Evolutionary conservation across 1,284 basidiomycete species (phyloP).

Genomic region (Omphalotus olearius): DNA sequence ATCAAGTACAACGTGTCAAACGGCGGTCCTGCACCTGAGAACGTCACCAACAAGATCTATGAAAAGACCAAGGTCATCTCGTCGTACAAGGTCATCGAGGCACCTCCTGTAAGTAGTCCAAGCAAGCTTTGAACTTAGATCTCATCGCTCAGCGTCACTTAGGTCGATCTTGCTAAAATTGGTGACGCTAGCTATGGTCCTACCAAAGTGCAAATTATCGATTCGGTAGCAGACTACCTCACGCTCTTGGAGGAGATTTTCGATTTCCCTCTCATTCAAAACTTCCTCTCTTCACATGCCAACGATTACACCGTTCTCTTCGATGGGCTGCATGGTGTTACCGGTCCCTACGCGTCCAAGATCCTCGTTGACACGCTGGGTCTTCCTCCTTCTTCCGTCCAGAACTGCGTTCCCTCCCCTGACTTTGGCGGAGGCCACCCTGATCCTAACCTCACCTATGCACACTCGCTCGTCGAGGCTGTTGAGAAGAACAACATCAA

Average conservation of each 20-base stretch:
- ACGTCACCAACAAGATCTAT: slow-evolving; percentile 91
- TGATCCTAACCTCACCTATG: slow-evolving; percentile 98
- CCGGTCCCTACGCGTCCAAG: slow-evolving; percentile 91
- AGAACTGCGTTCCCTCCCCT: slow-evolving; percentile 89
- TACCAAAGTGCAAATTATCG: slow-evolving; percentile 86
- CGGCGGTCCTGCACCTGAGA: slow-evolving; percentile 95
- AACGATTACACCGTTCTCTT: slow-evolving; percentile 86
- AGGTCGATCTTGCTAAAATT: slow-evolving; percentile 85
- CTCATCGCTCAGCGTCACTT: slow-evolving; percentile 12
- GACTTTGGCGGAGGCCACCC: slow-evolving; percentile 98
- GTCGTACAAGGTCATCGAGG: slow-evolving; percentile 84
- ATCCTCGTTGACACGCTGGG: slow-evolving; percentile 87
- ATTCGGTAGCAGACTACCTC: slow-evolving; percentile 91
- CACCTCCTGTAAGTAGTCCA: slow-evolving; percentile 57
- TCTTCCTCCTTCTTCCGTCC: slow-evolving; percentile 76
- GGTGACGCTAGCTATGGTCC: slow-evolving; percentile 82
- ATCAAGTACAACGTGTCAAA: slow-evolving; percentile 99
- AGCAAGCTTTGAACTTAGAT: not conserved
- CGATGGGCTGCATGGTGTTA: slow-evolving; percentile 95
- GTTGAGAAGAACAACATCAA: slow-evolving; percentile 86
- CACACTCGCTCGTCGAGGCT: slow-evolving; percentile 88
- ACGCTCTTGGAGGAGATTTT: slow-evolving; percentile 86
- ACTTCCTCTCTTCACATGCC: slow-evolving; percentile 74
- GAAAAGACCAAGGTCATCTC: slow-evolving; percentile 86
- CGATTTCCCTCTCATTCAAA: slow-evolving; percentile 90